Evolutionary conservation across 768 basidiomycete species (phyloP).

Genomic region (Plicaturopsis crispa): DNA sequence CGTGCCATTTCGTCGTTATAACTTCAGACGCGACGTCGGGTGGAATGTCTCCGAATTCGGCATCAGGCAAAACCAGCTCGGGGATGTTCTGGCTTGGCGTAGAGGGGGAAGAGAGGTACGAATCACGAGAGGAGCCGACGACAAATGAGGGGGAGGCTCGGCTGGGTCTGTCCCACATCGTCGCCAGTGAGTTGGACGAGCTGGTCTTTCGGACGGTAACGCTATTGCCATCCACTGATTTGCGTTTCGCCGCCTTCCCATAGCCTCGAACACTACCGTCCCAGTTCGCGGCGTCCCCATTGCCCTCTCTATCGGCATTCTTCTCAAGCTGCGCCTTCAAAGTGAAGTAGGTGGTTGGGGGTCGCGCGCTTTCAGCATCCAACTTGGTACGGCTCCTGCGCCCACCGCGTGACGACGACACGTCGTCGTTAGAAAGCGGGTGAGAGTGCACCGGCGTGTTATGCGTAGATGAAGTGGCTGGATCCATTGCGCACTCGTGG

Average conservation of each 20-base stretch:
- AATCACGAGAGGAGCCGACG: conserved; percentile 30
- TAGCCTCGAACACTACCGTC: conserved; percentile 53
- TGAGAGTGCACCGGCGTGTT: conserved; percentile 64
- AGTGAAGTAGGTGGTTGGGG: conserved; percentile 50
- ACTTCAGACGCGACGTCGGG: conserved; percentile 38
- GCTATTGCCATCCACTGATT: conserved; percentile 12
- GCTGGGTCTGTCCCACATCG: conserved; percentile 30
- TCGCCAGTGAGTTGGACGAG: conserved; percentile 29
- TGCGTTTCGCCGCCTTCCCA: conserved; percentile 31
- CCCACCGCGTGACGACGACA: conserved; percentile 28
- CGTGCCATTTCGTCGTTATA: conserved; percentile 69
- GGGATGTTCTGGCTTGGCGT: conserved; percentile 15
- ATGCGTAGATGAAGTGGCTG: conserved; percentile 12
- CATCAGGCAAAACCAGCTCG: conserved; percentile 23
- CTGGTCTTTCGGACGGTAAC: conserved; percentile 20
- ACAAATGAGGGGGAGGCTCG: conserved; percentile 31
- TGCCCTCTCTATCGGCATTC: conserved; percentile 20
- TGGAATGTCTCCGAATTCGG: too few relatives aligned
- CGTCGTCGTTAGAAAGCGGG: conserved; percentile 59
- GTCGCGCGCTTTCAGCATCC: conserved; percentile 16
- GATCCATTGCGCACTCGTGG: too few relatives aligned
- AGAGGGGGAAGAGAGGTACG: conserved; percentile 8
- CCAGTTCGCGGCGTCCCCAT: conserved; percentile 27
- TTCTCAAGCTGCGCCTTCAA: conserved; percentile 55
- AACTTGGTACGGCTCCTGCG: conserved; percentile 38